Evolutionary conservation across 1,284 basidiomycete genomes (phyloP), one percentile per base, ranked within the genome.

Genomic region (Cystobasidium slooffiae): DNA sequence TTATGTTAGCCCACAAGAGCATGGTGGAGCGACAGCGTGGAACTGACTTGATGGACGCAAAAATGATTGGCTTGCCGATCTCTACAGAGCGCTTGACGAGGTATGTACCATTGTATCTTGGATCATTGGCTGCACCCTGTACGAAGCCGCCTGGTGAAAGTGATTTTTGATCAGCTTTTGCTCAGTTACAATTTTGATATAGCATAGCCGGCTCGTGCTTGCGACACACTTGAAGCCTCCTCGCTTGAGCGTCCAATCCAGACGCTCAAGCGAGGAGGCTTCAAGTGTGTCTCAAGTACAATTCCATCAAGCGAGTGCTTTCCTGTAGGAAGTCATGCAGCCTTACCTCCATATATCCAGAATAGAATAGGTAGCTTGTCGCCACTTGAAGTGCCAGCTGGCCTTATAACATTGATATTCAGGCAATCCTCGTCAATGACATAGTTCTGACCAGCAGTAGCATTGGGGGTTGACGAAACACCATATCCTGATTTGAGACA

Each of bases 311-410:
- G 5, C n/a, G 20, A 3, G 3, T 31, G 31, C 31, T 5, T 31
- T 31, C 31, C 31, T 2, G 5, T 31, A 1, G 1, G 31, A 5
- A 31, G 2, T 2, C 31, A 31, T 31, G 2, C 31, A 31, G 31
- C 16, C 37, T n/a, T 43, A 24, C 80, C 80, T 3, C 81, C 80
- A 43, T 77, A 79, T 31, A 81, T 79, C 76, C 78, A 82, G 75
- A 80, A 77, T 18, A 78, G 69, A 12, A 81, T 79, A 1, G 81
- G 81, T 0, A 81, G 78, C 24, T 78, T 76, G 55, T 75, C 77
- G 9, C 76, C 74, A 0, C 68, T 65, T 53, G 66, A 76, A 47
- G 75, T 74, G 44, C 75, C 77, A 18, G 41, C 66, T 12, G 80
- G 77, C 12, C 76, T 64, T 18, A 73, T 49, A 41, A 81, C 75